Percentiles rank a stretch among this genome's conserved stretches.
Evolutionary conservation across 1,284 basidiomycete genomes (phyloP).

Genomic region (Irpex sp.): DNA sequence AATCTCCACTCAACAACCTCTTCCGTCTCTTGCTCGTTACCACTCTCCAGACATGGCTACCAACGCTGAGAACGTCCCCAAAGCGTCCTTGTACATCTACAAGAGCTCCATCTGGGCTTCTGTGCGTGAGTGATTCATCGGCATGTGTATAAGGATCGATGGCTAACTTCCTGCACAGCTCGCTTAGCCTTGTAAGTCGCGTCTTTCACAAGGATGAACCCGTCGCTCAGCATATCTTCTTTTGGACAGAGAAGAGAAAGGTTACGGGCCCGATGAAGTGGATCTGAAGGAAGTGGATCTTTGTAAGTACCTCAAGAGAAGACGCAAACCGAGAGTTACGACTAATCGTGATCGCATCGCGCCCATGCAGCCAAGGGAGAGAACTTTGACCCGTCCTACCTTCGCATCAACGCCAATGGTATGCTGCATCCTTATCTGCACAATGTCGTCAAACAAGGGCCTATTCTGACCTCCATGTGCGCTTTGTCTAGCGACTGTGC

Average conservation of each 20-base stretch:
- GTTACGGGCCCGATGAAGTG: slow-evolving; percentile 67
- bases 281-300: slow-evolving; percentile 62
- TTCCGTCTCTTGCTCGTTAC: slow-evolving; percentile 2
- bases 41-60: slow-evolving; percentile 11
- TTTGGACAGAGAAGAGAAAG: slow-evolving; percentile 59
- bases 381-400: slow-evolving; percentile 61
- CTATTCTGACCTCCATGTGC: neutral
- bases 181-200: slow-evolving; percentile 44
- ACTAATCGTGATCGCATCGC: slow-evolving; percentile 6
- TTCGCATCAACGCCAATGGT: slow-evolving; percentile 80
- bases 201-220: slow-evolving; percentile 14
- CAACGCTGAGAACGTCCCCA: slow-evolving; percentile 22
- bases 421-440: slow-evolving; percentile 6
- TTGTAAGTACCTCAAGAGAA: slow-evolving; percentile 33
- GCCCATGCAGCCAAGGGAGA: slow-evolving; percentile 54
- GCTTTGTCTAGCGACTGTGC: slow-evolving; percentile 61
- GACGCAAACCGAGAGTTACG: neutral
- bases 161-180: slow-evolving; percentile 26
- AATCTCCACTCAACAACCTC: neutral
- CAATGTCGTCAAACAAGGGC: neutral
- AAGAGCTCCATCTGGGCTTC: slow-evolving; percentile 58
- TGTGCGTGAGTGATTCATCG: slow-evolving; percentile 42
- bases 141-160: neutral
- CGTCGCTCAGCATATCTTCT: slow-evolving; percentile 1
- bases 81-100: slow-evolving; percentile 40